phyloP scores from a whole-genome alignment of 495 filamentous ascomycete species.

The Tuber magnatum region DNA sequence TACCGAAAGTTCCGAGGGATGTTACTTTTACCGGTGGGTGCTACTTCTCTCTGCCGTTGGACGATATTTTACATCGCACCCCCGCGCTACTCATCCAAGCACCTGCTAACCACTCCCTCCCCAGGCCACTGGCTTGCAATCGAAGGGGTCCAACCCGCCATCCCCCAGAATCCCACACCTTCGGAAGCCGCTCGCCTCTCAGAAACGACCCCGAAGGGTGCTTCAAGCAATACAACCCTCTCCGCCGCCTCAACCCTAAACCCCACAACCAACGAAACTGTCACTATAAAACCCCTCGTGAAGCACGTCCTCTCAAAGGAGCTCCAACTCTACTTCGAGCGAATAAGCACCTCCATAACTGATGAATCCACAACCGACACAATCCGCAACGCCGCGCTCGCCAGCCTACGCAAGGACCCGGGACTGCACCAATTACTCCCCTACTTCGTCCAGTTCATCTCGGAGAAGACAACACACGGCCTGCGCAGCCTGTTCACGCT shows the following conservation, averaged over 20 bases:
- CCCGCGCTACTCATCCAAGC: neutral
- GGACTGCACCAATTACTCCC: constrained; percentile 90
- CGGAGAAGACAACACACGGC: constrained; percentile 86
- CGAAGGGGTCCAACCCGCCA: constrained; percentile 91
- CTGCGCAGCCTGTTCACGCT: constrained; percentile 79
- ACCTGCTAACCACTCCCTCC: neutral
- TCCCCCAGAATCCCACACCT: constrained; percentile 87
- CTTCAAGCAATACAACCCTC: constrained; percentile 72
- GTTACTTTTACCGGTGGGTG: constrained; percentile 74
- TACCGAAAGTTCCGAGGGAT: constrained; percentile 92
- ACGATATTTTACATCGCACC: neutral
- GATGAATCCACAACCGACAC: constrained; percentile 66
- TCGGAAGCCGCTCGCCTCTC: constrained; percentile 65
- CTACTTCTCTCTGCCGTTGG: neutral
- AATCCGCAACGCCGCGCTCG: constrained; percentile 75
- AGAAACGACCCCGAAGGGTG: constrained; percentile 81
- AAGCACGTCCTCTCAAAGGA: constrained; percentile 95
- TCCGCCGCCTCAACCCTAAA: constrained; percentile 53
- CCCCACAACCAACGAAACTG: constrained; percentile 55
- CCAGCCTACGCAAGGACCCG: constrained; percentile 73
- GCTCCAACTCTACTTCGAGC: constrained; percentile 93
- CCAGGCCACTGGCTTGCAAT: constrained; percentile 91
- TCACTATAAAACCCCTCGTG: constrained; percentile 76
- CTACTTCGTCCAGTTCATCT: constrained; percentile 90
- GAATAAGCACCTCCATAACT: constrained; percentile 74